phyloP scores from a whole-genome alignment of 179 eudicot genomes.

The Drosera spatulata region DNA sequence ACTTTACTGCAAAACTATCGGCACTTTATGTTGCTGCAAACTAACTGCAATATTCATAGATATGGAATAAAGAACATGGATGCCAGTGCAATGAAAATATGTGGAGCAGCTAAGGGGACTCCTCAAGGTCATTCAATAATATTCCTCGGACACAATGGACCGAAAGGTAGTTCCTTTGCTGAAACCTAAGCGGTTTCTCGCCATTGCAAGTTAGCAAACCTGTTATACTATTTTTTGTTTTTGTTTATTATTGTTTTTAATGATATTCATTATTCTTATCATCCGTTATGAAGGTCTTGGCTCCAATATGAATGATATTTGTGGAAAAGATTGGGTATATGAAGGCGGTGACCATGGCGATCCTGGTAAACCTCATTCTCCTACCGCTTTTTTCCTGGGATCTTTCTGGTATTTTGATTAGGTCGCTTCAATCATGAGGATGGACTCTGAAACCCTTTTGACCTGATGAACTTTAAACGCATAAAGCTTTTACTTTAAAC shows the following conservation, averaged over 20 bases:
- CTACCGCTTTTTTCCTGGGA: background rate
- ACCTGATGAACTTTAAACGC: too few species aligned
- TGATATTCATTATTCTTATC: background rate
- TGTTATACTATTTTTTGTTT: too few species aligned
- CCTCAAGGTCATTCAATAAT: conserved; percentile 56
- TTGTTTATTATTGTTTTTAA: conserved; percentile 15
- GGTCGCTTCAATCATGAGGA: background rate
- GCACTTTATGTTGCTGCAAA: too few species aligned
- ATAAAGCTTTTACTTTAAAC: background rate
- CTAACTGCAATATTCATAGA: conserved; percentile 14
- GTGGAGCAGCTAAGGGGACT: conserved; percentile 44
- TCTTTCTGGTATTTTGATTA: background rate
- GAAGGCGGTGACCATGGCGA: conserved; percentile 75
- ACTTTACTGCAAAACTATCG: too few species aligned
- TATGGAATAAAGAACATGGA: conserved; percentile 61
- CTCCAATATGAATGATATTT: conserved; percentile 49
- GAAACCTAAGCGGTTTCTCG: background rate
- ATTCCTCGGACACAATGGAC: conserved; percentile 86
- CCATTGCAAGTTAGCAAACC: too few species aligned
- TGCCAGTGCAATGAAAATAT: conserved; percentile 67
- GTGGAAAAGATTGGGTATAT: conserved; percentile 63
- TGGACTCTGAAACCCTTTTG: too few species aligned
- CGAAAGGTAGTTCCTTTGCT: conserved; percentile 45
- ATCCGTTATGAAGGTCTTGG: conserved; percentile 56
- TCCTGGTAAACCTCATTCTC: conserved; percentile 44